phyloP scores from a whole-genome alignment of 2,329 filamentous ascomycete species.

The Plectosphaerella plurivora region DNA sequence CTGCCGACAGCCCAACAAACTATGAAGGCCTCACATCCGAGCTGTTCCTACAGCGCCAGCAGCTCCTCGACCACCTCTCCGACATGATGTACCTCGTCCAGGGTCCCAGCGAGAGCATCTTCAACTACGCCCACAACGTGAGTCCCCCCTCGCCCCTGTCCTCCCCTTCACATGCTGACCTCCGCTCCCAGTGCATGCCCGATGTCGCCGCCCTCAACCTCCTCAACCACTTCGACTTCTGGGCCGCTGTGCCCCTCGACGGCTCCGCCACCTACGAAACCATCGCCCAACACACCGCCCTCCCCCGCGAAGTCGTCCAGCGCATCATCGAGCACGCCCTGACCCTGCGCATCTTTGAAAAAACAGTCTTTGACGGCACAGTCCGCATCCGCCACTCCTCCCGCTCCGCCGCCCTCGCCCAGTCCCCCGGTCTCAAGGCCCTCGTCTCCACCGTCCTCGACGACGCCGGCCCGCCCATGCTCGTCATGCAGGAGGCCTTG shows the following conservation, averaged over 20 bases:
- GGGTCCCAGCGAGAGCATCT: constrained; percentile 45
- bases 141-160: constrained; percentile 4
- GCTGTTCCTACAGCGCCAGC: constrained; percentile 36
- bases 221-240: constrained; percentile 49
- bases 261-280: constrained; percentile 37
- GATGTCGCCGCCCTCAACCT: constrained; percentile 40
- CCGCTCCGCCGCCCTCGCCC: constrained; percentile 30
- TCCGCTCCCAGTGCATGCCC: constrained; percentile 29
- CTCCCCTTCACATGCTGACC: not conserved
- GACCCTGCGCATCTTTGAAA: constrained; percentile 31
- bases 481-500: constrained; percentile 26
- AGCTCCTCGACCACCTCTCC: constrained; percentile 37
- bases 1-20: constrained; percentile 35
- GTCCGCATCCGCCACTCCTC: constrained; percentile 27
- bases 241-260: constrained; percentile 42
- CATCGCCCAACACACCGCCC: constrained; percentile 29
- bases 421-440: constrained; percentile 24
- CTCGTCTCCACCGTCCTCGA: constrained; percentile 31
- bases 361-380: constrained; percentile 12
- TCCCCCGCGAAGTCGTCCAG: constrained; percentile 31
- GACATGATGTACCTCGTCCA: constrained; percentile 42
- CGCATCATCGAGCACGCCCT: constrained; percentile 32
- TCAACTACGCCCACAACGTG: constrained; percentile 37
- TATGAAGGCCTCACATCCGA: constrained; percentile 36
- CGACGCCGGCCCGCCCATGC: constrained; percentile 30